Evolutionary conservation across 139 green algal species (phyloP).

Genomic region (Coelastrella sp.): DNA sequence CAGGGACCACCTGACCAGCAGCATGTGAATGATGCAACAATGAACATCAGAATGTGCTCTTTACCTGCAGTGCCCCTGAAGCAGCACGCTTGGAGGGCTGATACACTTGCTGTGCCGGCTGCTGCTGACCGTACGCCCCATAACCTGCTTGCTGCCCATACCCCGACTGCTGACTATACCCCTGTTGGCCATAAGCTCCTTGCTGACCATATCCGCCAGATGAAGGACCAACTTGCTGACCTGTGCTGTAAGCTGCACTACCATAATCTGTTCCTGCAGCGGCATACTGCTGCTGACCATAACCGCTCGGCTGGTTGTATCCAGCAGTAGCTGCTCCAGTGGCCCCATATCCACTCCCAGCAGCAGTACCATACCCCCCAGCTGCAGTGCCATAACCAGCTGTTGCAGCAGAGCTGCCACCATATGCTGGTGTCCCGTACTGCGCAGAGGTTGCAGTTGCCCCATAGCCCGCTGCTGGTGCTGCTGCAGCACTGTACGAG

Average conservation of each 20-base stretch:
- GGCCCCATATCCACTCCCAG: slow-evolving; percentile 25
- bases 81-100: background rate
- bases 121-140: slow-evolving; percentile 48
- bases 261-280: slow-evolving; percentile 15
- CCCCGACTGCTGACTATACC: slow-evolving; percentile 34
- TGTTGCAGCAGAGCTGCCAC: no score
- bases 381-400: slow-evolving; percentile 29
- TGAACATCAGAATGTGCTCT: background rate
- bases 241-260: slow-evolving; percentile 3
- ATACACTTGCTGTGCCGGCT: slow-evolving; percentile 31
- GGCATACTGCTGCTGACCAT: slow-evolving; percentile 28
- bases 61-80: background rate
- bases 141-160: slow-evolving; percentile 44
- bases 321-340: slow-evolving; percentile 1
- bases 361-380: slow-evolving; percentile 39
- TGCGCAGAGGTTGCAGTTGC: slow-evolving; percentile 2
- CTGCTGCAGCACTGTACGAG: slow-evolving; percentile 22
- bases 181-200: slow-evolving; percentile 3
- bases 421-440: slow-evolving; percentile 27
- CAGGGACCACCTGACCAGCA: no score
- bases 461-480: slow-evolving; percentile 31
- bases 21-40: no score
- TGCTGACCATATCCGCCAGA: slow-evolving; percentile 45
- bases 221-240: background rate
- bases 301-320: background rate